phyloP scores from a whole-genome alignment of 148 eudicot genomes.

The Persicaria maculosa region DNA sequence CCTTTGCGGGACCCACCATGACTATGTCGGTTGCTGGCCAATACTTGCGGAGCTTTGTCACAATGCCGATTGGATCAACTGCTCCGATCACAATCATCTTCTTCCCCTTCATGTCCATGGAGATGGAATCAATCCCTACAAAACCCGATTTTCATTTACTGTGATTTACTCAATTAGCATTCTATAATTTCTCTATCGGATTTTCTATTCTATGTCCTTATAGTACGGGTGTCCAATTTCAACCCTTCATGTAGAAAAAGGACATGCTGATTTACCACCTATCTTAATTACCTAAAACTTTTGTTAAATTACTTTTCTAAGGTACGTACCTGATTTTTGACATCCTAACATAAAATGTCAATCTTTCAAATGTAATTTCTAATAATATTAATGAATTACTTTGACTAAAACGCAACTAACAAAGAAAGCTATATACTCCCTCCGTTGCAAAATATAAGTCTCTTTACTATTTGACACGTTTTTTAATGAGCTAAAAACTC shows the following conservation, averaged over 20 bases:
- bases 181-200: no score
- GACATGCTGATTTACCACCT: no score
- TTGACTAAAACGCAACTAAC: not conserved
- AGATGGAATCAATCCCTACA: conserved; percentile 7
- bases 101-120: conserved; percentile 25
- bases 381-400: not conserved
- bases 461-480: no score
- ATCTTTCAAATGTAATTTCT: not conserved
- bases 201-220: no score
- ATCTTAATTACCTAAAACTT: no score
- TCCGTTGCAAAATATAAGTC: no score
- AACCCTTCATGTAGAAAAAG: no score
- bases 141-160: not conserved
- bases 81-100: conserved; percentile 22
- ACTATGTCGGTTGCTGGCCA: conserved; percentile 12
- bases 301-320: no score
- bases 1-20: conserved; percentile 19
- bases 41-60: conserved; percentile 21
- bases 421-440: not conserved
- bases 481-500: no score
- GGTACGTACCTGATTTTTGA: not conserved
- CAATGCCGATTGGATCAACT: conserved; percentile 21
- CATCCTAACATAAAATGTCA: not conserved
- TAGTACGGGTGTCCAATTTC: no score
- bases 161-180: no score